These are phyloP conservation scores for Suhomyces bolitotheri DNA, from an alignment of 1,139 yeast species.

Conservation along the genomic window DNA sequence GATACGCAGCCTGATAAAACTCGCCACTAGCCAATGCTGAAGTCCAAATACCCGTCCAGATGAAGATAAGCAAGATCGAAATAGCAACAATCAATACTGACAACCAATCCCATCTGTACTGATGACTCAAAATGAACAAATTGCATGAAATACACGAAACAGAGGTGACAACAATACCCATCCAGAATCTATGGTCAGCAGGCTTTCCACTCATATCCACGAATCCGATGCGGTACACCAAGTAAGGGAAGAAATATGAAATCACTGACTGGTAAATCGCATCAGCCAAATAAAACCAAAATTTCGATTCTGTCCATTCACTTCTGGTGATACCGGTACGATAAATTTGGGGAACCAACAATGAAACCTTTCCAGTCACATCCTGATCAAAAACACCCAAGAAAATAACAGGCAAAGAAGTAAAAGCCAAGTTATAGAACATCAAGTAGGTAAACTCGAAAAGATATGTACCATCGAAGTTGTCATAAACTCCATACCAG, in stretches of 20 bases:
- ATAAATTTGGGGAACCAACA: conserved; percentile 89
- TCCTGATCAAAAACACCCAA: conserved; percentile 94
- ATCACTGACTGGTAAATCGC: conserved; percentile 87
- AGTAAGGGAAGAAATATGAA: conserved; percentile 85
- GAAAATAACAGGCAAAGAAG: conserved; percentile 89
- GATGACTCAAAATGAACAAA: conserved; percentile 74
- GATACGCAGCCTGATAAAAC: conserved; percentile 74
- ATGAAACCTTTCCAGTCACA: conserved; percentile 75
- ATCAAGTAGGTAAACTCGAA: conserved; percentile 90
- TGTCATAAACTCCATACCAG: conserved; percentile 86
- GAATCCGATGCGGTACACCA: conserved; percentile 58
- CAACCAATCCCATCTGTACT: conserved; percentile 94
- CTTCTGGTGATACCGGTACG: conserved; percentile 77
- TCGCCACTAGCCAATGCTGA: conserved; percentile 56
- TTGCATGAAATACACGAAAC: conserved; percentile 83
- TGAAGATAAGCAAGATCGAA: conserved; percentile 67
- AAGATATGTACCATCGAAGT: conserved; percentile 89
- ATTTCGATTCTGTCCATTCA: conserved; percentile 80
- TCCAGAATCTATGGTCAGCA: conserved; percentile 79
- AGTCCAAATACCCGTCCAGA: conserved; percentile 94
- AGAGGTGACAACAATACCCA: conserved; percentile 79
- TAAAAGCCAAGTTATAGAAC: conserved; percentile 92
- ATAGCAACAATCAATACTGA: conserved; percentile 60
- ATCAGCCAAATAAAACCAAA: conserved; percentile 82
- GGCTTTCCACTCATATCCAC: conserved; percentile 63